Evolutionary conservation across 2,329 filamentous ascomycete genomes (phyloP).

Genomic region (Phialophora chinensis): DNA sequence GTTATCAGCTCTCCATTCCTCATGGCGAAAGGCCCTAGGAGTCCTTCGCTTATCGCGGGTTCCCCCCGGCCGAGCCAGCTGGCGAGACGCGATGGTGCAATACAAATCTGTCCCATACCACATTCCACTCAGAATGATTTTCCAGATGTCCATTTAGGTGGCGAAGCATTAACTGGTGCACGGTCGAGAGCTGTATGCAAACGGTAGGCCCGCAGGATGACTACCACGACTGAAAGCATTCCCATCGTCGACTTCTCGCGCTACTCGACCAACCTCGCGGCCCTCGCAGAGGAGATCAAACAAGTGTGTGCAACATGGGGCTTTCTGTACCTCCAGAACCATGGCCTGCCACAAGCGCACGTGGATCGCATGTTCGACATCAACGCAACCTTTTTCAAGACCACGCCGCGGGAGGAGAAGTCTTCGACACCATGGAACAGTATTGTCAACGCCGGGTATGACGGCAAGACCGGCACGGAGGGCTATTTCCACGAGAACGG

Average conservation of each 20-base stretch:
- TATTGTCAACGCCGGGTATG: constrained; percentile 28
- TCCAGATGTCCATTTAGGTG: not conserved
- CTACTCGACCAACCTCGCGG: constrained; percentile 68
- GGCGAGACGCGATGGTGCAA: not conserved
- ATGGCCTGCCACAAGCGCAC: constrained; percentile 37
- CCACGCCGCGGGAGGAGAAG: constrained; percentile 24
- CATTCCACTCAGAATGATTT: not conserved
- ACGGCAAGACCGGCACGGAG: constrained; percentile 26
- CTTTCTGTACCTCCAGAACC: constrained; percentile 41
- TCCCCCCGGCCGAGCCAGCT: not conserved
- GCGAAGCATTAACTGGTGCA: not conserved
- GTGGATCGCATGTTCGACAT: constrained; percentile 36
- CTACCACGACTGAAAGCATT: constrained; percentile 8
- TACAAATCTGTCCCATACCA: not conserved
- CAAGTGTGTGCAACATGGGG: constrained; percentile 76
- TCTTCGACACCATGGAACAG: constrained; percentile 28
- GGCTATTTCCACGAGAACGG: constrained; percentile 30
- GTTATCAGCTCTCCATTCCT: not conserved
- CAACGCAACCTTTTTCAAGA: constrained; percentile 47
- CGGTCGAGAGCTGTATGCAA: not conserved
- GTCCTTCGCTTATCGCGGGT: not conserved
- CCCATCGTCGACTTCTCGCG: constrained; percentile 78
- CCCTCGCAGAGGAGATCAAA: constrained; percentile 71
- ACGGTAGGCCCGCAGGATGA: not conserved
- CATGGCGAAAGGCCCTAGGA: not conserved